Conservation (phyloP, 176 grass and related monocot species). For the Oryza meridionalis region DNA sequence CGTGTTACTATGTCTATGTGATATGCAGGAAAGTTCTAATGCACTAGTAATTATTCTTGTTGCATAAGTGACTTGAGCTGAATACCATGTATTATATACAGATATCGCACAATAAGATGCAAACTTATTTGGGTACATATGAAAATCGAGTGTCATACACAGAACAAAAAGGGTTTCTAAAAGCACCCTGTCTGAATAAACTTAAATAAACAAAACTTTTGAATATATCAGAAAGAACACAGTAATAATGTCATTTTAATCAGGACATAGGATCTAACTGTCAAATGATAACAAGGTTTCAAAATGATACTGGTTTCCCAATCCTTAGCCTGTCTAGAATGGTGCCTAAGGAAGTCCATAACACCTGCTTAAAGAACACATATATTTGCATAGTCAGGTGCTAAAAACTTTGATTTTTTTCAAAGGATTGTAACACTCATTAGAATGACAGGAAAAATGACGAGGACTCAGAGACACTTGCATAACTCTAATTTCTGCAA, state of each 20-base stretch:
- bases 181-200: background rate
- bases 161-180: slow-evolving; percentile 25
- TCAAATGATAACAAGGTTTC: background rate
- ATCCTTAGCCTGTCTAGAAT: slow-evolving; percentile 9
- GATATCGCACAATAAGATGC: background rate
- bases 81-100: background rate
- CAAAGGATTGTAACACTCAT: background rate
- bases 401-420: background rate
- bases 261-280: background rate
- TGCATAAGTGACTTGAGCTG: background rate
- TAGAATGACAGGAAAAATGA: background rate
- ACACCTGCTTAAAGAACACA: background rate
- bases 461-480: background rate
- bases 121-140: slow-evolving; percentile 22
- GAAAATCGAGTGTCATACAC: background rate
- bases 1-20: background rate
- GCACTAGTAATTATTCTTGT: background rate
- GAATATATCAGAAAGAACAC: background rate
- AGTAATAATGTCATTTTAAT: background rate
- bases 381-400: background rate
- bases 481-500: background rate
- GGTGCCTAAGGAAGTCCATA: slow-evolving; percentile 10
- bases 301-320: background rate
- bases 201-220: background rate
- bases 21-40: background rate